Percentiles rank a stretch among this genome's conserved stretches.
Evolutionary conservation across 2,329 filamentous ascomycete genomes (phyloP).

Genomic region (Penicillium sp.): DNA sequence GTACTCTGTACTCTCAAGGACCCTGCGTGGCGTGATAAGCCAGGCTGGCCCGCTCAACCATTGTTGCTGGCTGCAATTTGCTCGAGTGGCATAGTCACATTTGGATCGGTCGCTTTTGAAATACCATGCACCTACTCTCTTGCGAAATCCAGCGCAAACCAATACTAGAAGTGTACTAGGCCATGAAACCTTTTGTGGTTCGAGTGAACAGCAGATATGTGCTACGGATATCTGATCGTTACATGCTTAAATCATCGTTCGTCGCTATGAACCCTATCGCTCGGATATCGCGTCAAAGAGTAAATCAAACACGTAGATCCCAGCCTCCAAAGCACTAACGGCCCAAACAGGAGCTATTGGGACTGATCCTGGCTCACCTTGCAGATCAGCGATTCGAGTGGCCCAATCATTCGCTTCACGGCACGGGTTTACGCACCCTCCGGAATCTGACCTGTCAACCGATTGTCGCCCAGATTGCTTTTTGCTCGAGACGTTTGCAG

Average conservation of each 20-base stretch:
- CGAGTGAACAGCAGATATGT: no score
- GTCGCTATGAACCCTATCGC: neutral
- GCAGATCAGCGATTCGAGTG: conserved; percentile 12
- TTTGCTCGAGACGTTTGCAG: conserved; percentile 3
- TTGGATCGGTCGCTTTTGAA: no score
- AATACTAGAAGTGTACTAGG: no score
- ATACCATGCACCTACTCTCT: no score
- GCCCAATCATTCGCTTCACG: conserved; percentile 11
- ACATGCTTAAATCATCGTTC: neutral
- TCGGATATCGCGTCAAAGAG: conserved; percentile 11
- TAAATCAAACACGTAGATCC: neutral
- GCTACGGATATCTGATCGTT: neutral
- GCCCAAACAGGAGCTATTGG: conserved; percentile 6
- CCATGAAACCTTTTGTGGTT: no score
- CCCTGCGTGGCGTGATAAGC: no score
- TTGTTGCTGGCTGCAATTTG: no score
- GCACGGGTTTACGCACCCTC: conserved; percentile 4
- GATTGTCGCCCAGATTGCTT: neutral
- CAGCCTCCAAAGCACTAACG: neutral
- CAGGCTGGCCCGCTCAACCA: no score
- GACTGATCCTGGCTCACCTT: conserved; percentile 10
- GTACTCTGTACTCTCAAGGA: no score
- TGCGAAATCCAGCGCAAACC: no score
- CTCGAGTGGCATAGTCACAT: no score
- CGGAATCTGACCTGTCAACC: conserved; percentile 22